Conservation (phyloP, 2,329 filamentous ascomycete genomes). For the Coleophoma eucalyptorum region DNA sequence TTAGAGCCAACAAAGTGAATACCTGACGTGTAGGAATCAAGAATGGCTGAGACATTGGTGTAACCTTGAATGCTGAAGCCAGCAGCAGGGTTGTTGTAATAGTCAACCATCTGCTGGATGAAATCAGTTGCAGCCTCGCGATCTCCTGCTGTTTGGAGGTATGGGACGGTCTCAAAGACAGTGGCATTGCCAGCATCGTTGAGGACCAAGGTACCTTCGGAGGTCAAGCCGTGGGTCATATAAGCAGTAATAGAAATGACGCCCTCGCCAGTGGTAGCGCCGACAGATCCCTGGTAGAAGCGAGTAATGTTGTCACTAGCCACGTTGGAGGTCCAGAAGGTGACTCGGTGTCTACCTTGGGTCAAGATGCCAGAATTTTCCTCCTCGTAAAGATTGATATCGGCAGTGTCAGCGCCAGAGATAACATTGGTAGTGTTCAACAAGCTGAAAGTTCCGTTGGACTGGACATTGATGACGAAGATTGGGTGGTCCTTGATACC, state of each 20-base stretch:
- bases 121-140: background rate
- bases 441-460: constrained; percentile 1
- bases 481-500: constrained; percentile 4
- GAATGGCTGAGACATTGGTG: background rate
- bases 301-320: constrained; percentile 32
- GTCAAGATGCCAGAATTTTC: constrained; percentile 34
- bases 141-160: constrained; percentile 19
- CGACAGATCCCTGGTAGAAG: constrained; percentile 39
- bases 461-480: background rate
- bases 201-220: constrained; percentile 37
- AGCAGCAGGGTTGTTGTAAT: too few relatives aligned
- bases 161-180: constrained; percentile 31
- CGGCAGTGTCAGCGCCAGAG: constrained; percentile 18
- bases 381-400: constrained; percentile 17
- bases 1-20: constrained; percentile 49
- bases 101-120: background rate
- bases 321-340: constrained; percentile 31
- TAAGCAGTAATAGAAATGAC: constrained; percentile 42
- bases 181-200: constrained; percentile 31
- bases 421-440: background rate
- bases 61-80: background rate
- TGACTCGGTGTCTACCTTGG: constrained; percentile 38
- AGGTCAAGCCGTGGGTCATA: constrained; percentile 43
- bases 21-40: background rate
- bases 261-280: constrained; percentile 26